phyloP scores from a whole-genome alignment of 2,329 filamentous ascomycete species.

The Beauveria asiatica region DNA sequence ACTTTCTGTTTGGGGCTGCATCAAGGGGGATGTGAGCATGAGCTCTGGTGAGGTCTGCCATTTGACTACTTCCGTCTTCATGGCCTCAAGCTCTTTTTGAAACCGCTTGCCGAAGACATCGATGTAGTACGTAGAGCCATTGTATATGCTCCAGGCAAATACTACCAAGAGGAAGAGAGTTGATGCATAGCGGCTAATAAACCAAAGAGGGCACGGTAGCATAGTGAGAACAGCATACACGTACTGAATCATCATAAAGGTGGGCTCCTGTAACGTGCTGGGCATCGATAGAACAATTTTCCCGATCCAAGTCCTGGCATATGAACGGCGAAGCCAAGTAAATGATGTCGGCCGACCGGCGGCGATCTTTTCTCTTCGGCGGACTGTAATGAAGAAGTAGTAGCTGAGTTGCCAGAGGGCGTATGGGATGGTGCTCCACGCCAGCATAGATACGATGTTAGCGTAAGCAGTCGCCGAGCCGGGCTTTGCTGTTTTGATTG shows the following conservation, averaged over 20 bases:
- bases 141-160: slow-evolving; percentile 95
- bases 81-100: slow-evolving; percentile 86
- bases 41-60: slow-evolving; percentile 63
- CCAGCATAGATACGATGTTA: slow-evolving; percentile 71
- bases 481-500: slow-evolving; percentile 60
- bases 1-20: slow-evolving; percentile 23
- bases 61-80: slow-evolving; percentile 81
- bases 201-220: slow-evolving; percentile 91
- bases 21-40: slow-evolving; percentile 26
- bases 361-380: slow-evolving; percentile 90
- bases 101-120: slow-evolving; percentile 96
- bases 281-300: slow-evolving; percentile 76
- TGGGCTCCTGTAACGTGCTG: slow-evolving; percentile 66
- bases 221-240: slow-evolving; percentile 84
- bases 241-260: slow-evolving; percentile 97
- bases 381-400: slow-evolving; percentile 91
- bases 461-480: slow-evolving; percentile 74
- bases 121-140: slow-evolving; percentile 95
- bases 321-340: slow-evolving; percentile 90
- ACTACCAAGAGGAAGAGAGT: slow-evolving; percentile 67
- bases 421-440: slow-evolving; percentile 92
- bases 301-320: slow-evolving; percentile 83
- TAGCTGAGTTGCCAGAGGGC: slow-evolving; percentile 87
- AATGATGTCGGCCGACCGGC: slow-evolving; percentile 93
- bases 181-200: slow-evolving; percentile 76